Evolutionary conservation across 768 basidiomycete species (phyloP).

Genomic region (Tulasnella sp.): DNA sequence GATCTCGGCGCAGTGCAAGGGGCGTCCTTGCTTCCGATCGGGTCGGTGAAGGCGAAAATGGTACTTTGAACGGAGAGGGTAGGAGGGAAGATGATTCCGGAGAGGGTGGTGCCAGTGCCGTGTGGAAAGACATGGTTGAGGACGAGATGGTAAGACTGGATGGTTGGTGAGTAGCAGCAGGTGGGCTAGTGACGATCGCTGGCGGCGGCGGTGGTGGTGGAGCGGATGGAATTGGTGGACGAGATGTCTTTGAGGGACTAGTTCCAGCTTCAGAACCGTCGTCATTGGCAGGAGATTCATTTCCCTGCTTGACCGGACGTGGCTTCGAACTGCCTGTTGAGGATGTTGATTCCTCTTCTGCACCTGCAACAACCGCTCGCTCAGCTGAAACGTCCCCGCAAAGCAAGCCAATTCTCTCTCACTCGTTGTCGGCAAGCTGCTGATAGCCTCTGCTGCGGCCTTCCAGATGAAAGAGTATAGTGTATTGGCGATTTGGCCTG

Average conservation of each 20-base stretch:
- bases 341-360: background rate
- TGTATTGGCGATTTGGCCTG: background rate
- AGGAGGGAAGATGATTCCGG: background rate
- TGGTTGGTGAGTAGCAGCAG: background rate
- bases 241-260: background rate
- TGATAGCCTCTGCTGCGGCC: background rate
- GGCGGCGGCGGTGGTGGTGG: background rate
- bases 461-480: background rate
- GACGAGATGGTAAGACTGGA: background rate
- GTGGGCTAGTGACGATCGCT: background rate
- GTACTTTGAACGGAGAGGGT: background rate
- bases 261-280: background rate
- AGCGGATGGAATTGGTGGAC: slow-evolving; percentile 14
- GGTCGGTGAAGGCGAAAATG: background rate
- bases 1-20: background rate
- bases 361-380: background rate
- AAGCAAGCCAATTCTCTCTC: background rate
- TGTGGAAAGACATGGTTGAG: slow-evolving; percentile 2
- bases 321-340: background rate
- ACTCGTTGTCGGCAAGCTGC: background rate
- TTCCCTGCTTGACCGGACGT: background rate
- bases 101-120: background rate
- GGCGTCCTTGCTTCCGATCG: background rate
- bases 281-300: slow-evolving; percentile 5
- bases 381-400: background rate